These are phyloP conservation scores for Sporobolomyces phaffii DNA, from an alignment of 768 basidiomycete genomes.

Conservation along the genomic window DNA sequence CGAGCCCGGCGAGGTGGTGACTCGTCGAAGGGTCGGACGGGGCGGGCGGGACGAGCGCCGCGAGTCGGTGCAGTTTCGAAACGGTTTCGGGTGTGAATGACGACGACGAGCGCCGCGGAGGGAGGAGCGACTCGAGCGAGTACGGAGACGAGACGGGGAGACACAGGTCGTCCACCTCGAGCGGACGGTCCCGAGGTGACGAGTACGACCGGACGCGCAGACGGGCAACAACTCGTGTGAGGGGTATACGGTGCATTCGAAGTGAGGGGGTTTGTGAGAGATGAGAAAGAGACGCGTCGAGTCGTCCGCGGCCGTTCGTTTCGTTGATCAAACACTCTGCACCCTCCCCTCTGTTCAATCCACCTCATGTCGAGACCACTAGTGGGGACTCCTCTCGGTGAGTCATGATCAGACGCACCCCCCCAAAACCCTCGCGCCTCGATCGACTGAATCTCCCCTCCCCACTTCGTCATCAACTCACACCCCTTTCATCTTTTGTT, in stretches of 20 bases:
- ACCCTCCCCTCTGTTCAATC: no score
- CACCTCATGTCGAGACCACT: constrained; percentile 17
- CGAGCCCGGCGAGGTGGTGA: constrained; percentile 7
- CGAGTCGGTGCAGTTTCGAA: constrained; percentile 33
- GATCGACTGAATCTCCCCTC: not conserved
- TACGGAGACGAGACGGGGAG: constrained; percentile 30
- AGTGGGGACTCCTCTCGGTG: constrained; percentile 13
- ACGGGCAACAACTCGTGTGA: not conserved
- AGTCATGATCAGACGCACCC: no score
- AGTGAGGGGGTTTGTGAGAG: not conserved
- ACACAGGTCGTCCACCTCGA: constrained; percentile 30
- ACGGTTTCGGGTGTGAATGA: constrained; percentile 25
- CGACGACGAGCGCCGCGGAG: not conserved
- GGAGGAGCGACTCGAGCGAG: constrained; percentile 27
- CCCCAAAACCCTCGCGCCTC: not conserved
- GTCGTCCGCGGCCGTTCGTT: not conserved
- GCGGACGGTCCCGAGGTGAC: not conserved
- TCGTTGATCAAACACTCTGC: not conserved
- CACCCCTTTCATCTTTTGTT: not conserved
- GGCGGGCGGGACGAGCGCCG: constrained; percentile 34
- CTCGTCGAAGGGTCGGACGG: not conserved
- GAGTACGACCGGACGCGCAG: not conserved
- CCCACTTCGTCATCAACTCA: not conserved
- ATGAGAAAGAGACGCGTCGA: not conserved
- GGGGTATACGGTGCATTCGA: not conserved